Conservation (phyloP, 805 yeast genomes). For the Ogataea chonburiensis region DNA sequence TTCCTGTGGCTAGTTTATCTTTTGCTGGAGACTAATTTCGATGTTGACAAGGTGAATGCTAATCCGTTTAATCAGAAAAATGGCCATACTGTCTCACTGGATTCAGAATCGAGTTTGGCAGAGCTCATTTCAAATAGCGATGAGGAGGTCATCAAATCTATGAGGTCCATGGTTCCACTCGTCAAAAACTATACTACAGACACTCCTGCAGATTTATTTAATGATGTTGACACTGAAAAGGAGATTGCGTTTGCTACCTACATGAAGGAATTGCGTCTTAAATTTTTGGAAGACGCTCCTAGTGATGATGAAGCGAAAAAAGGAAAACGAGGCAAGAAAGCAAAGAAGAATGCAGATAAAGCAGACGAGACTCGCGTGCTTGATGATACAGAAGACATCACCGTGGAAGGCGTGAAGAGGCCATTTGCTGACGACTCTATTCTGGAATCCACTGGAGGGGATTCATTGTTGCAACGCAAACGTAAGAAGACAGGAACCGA, state of each 20-base stretch:
- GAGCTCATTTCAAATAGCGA: conserved; percentile 24
- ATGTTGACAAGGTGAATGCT: conserved; percentile 40
- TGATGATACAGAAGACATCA: conserved; percentile 7
- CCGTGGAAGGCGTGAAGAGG: conserved; percentile 2
- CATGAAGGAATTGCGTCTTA: conserved; percentile 45
- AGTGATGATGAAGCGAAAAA: conserved; percentile 14
- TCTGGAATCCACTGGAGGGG: conserved; percentile 7
- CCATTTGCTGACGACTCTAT: background rate
- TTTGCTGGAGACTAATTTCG: conserved; percentile 70
- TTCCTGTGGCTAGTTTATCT: conserved; percentile 83
- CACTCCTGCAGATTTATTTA: conserved; percentile 9
- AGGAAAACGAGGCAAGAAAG: conserved; percentile 8
- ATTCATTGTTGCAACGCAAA: conserved; percentile 18
- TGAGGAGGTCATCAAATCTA: conserved; percentile 25
- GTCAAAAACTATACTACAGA: conserved; percentile 3
- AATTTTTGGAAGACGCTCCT: conserved; percentile 25
- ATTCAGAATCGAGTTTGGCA: conserved; percentile 18
- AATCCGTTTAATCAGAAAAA: conserved; percentile 33
- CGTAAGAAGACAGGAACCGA: conserved; percentile 12
- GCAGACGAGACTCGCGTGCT: conserved; percentile 3
- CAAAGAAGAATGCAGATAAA: conserved; percentile 12
- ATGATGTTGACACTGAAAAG: conserved; percentile 48
- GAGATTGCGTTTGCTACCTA: conserved; percentile 48
- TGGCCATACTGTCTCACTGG: conserved; percentile 8
- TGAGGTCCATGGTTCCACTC: conserved; percentile 26